Conservation (phyloP, 2,329 filamentous ascomycete species). For the Ilyonectria destructans region DNA sequence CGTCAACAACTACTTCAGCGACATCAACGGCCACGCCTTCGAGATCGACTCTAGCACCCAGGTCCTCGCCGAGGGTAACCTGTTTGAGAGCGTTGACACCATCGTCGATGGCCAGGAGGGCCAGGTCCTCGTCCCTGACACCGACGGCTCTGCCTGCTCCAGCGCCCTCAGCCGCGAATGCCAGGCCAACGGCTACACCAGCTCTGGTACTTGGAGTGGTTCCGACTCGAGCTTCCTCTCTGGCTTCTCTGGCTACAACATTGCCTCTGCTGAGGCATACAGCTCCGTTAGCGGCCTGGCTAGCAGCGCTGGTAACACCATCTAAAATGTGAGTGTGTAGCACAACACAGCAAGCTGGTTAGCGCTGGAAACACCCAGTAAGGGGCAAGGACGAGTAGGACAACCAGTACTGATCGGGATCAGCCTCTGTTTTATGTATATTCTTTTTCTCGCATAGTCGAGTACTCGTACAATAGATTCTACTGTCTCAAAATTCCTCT, state of each 20-base stretch:
- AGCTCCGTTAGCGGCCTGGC: constrained; percentile 53
- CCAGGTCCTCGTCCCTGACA: constrained; percentile 51
- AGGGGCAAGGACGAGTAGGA: neutral
- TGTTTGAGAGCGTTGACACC: constrained; percentile 67
- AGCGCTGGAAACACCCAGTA: constrained; percentile 41
- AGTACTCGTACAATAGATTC: neutral
- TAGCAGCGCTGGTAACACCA: constrained; percentile 55
- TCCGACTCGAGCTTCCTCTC: constrained; percentile 63
- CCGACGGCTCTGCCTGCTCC: constrained; percentile 58
- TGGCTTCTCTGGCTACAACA: constrained; percentile 66
- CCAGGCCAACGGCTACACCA: constrained; percentile 63
- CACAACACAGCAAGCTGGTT: no score
- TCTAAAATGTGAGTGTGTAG: neutral
- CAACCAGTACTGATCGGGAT: neutral
- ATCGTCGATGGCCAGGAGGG: constrained; percentile 54
- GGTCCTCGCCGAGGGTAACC: constrained; percentile 70
- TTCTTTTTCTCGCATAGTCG: neutral
- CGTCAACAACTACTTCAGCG: constrained; percentile 74
- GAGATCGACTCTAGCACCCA: constrained; percentile 60
- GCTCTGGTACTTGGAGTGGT: constrained; percentile 54
- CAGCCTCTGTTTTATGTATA: constrained; percentile 2
- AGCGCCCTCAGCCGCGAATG: constrained; percentile 64
- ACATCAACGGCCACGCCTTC: constrained; percentile 69
- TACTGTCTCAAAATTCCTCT: neutral
- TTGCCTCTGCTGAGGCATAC: constrained; percentile 60